A percentile compares a stretch with the other conserved stretches of the same genome.
phyloP scores from a whole-genome alignment of 257 asterid genomes.

The Verbena officinalis region DNA sequence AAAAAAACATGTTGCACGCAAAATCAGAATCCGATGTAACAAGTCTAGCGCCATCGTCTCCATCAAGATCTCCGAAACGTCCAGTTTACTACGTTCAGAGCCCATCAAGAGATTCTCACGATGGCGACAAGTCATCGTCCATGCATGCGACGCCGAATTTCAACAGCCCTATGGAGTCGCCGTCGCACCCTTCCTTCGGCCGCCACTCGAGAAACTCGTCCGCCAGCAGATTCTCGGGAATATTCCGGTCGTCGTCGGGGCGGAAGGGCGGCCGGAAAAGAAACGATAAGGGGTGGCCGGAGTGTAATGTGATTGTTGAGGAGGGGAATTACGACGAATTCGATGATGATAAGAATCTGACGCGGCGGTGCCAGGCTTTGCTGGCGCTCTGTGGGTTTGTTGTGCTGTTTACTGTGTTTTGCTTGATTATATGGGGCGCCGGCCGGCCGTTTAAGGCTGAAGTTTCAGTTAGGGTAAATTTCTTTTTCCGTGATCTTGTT shows the following conservation, averaged over 20 bases:
- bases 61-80: conserved; percentile 89
- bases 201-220: conserved; percentile 96
- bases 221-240: conserved; percentile 89
- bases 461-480: conserved; percentile 67
- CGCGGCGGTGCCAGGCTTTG: conserved; percentile 73
- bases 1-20: conserved; percentile 59
- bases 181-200: conserved; percentile 92
- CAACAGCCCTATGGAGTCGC: conserved; percentile 93
- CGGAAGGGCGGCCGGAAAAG: conserved; percentile 70
- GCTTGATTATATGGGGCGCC: conserved; percentile 94
- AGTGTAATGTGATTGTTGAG: conserved; percentile 84
- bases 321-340: conserved; percentile 85
- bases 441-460: conserved; percentile 72
- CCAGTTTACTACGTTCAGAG: conserved; percentile 91
- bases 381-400: conserved; percentile 69
- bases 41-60: conserved; percentile 93
- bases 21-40: conserved; percentile 95
- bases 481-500: neutral
- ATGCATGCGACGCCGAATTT: conserved; percentile 92
- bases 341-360: conserved; percentile 62
- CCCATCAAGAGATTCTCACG: conserved; percentile 93
- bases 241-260: conserved; percentile 90
- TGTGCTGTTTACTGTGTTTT: conserved; percentile 73
- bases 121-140: conserved; percentile 83
- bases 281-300: conserved; percentile 98